Percentiles rank a stretch among this genome's conserved stretches.
phyloP scores from a whole-genome alignment of 768 basidiomycete species.

The Leucosporidium scottii region DNA sequence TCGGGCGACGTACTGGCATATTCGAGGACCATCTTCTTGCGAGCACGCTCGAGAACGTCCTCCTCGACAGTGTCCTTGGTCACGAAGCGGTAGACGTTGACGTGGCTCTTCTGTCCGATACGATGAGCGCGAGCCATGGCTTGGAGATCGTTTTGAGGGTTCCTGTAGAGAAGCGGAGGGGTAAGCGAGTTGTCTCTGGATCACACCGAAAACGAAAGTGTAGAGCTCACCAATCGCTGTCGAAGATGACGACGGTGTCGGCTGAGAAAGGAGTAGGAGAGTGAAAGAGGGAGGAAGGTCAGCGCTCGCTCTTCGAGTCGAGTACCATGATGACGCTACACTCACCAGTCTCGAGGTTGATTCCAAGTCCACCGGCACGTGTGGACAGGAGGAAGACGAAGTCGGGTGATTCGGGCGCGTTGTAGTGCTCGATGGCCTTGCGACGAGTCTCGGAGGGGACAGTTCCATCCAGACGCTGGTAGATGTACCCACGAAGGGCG shows the following conservation, averaged over 20 bases:
- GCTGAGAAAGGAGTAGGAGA: slow-evolving; percentile 46
- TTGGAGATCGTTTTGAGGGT: slow-evolving; percentile 73
- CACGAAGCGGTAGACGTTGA: slow-evolving; percentile 96
- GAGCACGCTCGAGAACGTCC: slow-evolving; percentile 92
- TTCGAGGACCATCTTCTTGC: slow-evolving; percentile 99
- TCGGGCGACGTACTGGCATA: slow-evolving; percentile 76
- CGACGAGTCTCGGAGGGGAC: slow-evolving; percentile 88
- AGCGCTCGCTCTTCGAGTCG: neutral
- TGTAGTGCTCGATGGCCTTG: slow-evolving; percentile 95
- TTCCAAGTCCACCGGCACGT: slow-evolving; percentile 91
- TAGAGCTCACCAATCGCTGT: slow-evolving; percentile 56
- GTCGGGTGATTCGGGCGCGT: slow-evolving; percentile 82
- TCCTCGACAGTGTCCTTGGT: slow-evolving; percentile 99
- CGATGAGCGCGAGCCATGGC: slow-evolving; percentile 99
- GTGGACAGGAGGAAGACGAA: slow-evolving; percentile 96
- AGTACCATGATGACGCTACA: neutral
- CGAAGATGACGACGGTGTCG: slow-evolving; percentile 97
- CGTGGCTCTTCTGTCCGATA: slow-evolving; percentile 97
- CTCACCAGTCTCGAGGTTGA: slow-evolving; percentile 85
- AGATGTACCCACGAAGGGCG: slow-evolving; percentile 74
- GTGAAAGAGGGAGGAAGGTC: neutral
- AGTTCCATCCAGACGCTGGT: slow-evolving; percentile 86
- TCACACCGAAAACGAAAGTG: neutral
- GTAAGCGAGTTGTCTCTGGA: slow-evolving; percentile 2
- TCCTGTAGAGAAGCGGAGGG: slow-evolving; percentile 45